phyloP scores from a whole-genome alignment of 2,329 filamentous ascomycete species.

The Gnomoniopsis sp. region DNA sequence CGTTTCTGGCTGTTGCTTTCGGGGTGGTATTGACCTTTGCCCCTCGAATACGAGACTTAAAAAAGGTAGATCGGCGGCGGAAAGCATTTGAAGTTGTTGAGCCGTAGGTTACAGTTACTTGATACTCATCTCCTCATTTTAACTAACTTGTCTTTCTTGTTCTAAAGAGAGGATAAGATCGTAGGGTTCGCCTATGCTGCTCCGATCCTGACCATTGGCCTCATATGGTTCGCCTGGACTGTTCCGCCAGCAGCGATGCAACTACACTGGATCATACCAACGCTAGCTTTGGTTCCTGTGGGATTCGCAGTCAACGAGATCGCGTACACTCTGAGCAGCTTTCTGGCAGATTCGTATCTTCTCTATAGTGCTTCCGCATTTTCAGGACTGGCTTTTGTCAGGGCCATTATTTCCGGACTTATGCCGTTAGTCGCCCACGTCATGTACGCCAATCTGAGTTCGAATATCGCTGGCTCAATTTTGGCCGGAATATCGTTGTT shows the following conservation, averaged over 20 bases:
- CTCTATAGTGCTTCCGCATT: conserved; percentile 23
- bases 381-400: conserved; percentile 23
- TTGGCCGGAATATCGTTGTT: conserved; percentile 21
- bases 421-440: conserved; percentile 25
- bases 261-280: conserved; percentile 37
- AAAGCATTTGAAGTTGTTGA: conserved; percentile 18
- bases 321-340: conserved; percentile 24
- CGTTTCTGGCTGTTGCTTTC: conserved; percentile 36
- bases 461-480: conserved; percentile 23
- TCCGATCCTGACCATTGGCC: conserved; percentile 37
- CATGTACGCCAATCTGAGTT: conserved; percentile 21
- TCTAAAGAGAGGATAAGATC: conserved; percentile 44
- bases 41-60: conserved; percentile 38
- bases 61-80: conserved; percentile 20
- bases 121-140: not conserved
- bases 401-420: conserved; percentile 23
- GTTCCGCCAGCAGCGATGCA: conserved; percentile 35
- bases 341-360: conserved; percentile 25
- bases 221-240: conserved; percentile 45
- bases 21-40: conserved; percentile 39
- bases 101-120: conserved; percentile 16
- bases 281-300: conserved; percentile 37
- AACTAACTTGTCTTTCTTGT: not conserved
- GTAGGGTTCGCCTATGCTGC: conserved; percentile 42
- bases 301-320: conserved; percentile 45